phyloP scores from a whole-genome alignment of 2,329 filamentous ascomycete species.

The Neoascochyta sp. region DNA sequence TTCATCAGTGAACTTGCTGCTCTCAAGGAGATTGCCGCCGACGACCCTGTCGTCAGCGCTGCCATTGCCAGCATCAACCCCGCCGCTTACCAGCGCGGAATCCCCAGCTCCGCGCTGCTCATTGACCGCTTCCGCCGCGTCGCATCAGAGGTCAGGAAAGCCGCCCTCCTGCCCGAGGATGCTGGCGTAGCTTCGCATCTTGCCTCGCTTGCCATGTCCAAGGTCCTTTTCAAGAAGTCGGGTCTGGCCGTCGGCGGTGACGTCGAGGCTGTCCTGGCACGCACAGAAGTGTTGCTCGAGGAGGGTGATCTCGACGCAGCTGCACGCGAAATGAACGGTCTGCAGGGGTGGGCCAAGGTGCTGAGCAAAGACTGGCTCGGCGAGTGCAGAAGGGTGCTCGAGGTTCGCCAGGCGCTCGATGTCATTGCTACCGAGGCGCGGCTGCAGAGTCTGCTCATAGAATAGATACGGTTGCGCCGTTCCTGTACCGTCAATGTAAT shows the following conservation, averaged over 20 bases:
- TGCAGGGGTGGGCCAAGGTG: slow-evolving; percentile 93
- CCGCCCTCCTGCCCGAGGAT: slow-evolving; percentile 84
- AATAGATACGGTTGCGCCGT: no score
- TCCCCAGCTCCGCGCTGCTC: slow-evolving; percentile 77
- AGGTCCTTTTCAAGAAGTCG: slow-evolving; percentile 91
- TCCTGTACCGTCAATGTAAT: no score
- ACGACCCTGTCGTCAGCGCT: slow-evolving; percentile 82
- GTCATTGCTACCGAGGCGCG: slow-evolving; percentile 89
- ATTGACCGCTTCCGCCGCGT: slow-evolving; percentile 96
- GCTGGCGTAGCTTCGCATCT: slow-evolving; percentile 93
- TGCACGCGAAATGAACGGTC: slow-evolving; percentile 88
- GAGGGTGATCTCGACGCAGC: slow-evolving; percentile 90
- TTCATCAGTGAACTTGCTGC: slow-evolving; percentile 92
- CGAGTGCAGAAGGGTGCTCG: slow-evolving; percentile 86
- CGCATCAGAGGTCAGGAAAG: slow-evolving; percentile 88
- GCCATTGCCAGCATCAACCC: slow-evolving; percentile 97
- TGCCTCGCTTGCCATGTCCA: slow-evolving; percentile 83
- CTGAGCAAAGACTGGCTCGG: slow-evolving; percentile 89
- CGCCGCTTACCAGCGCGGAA: slow-evolving; percentile 84
- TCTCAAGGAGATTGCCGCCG: slow-evolving; percentile 83
- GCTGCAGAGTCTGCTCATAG: slow-evolving; percentile 79
- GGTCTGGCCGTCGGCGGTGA: slow-evolving; percentile 73
- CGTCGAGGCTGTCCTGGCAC: slow-evolving; percentile 86
- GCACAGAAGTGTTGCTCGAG: slow-evolving; percentile 86
- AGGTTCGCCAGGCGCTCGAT: slow-evolving; percentile 94